Evolutionary conservation across 768 basidiomycete genomes (phyloP).

Genomic region (Hygrocybe coccinea): DNA sequence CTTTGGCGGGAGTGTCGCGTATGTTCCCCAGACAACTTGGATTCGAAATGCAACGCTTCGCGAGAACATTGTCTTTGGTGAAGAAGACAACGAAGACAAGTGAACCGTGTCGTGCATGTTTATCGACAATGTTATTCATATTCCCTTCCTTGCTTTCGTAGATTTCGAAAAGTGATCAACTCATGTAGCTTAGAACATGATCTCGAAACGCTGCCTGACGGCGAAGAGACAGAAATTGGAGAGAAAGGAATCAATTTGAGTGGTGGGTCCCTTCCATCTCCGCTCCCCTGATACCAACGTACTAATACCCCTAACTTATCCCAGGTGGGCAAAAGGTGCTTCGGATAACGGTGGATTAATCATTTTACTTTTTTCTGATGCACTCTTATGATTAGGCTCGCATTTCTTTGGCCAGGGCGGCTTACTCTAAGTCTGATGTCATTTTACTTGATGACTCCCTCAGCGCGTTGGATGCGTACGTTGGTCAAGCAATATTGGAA

Average conservation of each 20-base stretch:
- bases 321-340: slow-evolving; percentile 34
- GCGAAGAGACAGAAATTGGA: slow-evolving; percentile 67
- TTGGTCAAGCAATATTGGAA: slow-evolving; percentile 61
- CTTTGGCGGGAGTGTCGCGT: slow-evolving; percentile 53
- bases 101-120: slow-evolving; percentile 23
- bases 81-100: slow-evolving; percentile 54
- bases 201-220: slow-evolving; percentile 63
- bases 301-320: neutral
- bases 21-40: slow-evolving; percentile 61
- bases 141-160: slow-evolving; percentile 15
- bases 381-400: slow-evolving; percentile 45
- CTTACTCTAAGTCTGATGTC: slow-evolving; percentile 68
- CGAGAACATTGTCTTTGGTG: slow-evolving; percentile 73
- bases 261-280: slow-evolving; percentile 31
- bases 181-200: slow-evolving; percentile 71
- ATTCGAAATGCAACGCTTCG: slow-evolving; percentile 63
- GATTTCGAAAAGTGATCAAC: slow-evolving; percentile 52
- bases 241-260: slow-evolving; percentile 73
- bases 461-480: slow-evolving; percentile 73
- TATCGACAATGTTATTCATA: neutral
- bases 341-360: neutral
- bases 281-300: neutral
- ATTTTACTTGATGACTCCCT: slow-evolving; percentile 80
- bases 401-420: slow-evolving; percentile 71
- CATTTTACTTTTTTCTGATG: neutral